phyloP scores from a whole-genome alignment of 164 flowering plant species.

The grape (Vitis vinifera) region DNA sequence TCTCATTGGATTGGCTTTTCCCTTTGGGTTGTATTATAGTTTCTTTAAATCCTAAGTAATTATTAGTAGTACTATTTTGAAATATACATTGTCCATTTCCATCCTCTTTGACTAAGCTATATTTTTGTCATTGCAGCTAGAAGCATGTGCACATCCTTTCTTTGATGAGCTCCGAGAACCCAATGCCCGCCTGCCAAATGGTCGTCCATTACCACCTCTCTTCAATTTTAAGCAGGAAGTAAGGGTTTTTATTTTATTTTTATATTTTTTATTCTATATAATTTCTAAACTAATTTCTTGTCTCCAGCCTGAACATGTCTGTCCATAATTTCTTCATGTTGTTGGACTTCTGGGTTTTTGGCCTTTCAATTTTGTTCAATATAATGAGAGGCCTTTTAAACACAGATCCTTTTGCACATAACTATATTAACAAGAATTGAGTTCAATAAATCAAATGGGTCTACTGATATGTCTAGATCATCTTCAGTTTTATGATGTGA shows the following conservation, averaged over 20 bases:
- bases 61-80: background rate
- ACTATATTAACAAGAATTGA: no score
- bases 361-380: no score
- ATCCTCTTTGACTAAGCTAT: background rate
- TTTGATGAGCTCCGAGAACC: conserved; percentile 50
- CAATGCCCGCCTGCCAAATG: conserved; percentile 46
- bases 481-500: no score
- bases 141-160: conserved; percentile 54
- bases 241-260: conserved; percentile 5
- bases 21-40: background rate
- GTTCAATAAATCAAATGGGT: no score
- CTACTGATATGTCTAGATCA: no score
- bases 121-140: conserved; percentile 30
- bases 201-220: conserved; percentile 45
- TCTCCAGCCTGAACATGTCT: background rate
- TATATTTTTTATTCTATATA: no score
- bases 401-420: no score
- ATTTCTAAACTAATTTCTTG: no score
- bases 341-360: no score
- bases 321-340: background rate
- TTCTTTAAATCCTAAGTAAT: background rate
- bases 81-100: background rate
- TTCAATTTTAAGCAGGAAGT: conserved; percentile 51
- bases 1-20: background rate
- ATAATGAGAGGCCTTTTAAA: no score